phyloP scores from a whole-genome alignment of 192 early-diverging fungal species.

The Gamsiella multidivaricata region DNA sequence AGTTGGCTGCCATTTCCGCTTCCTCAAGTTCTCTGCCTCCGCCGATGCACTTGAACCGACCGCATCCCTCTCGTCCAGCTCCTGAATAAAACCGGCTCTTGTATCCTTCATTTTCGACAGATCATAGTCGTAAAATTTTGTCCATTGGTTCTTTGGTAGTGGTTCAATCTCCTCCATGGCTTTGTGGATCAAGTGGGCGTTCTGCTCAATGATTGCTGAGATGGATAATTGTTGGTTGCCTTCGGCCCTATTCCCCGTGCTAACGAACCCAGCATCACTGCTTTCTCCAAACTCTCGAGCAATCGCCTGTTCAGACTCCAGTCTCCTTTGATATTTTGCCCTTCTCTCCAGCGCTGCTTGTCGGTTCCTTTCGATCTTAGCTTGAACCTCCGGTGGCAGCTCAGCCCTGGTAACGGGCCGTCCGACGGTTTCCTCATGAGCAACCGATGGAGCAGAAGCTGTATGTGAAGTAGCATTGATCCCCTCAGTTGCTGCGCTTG shows the following conservation, averaged over 20 bases:
- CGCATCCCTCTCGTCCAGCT: slow-evolving; percentile 56
- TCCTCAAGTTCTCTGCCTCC: slow-evolving; percentile 42
- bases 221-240: background rate
- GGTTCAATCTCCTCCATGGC: slow-evolving; percentile 38
- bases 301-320: slow-evolving; percentile 22
- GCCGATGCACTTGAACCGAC: background rate
- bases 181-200: slow-evolving; percentile 23
- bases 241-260: too few species aligned
- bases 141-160: slow-evolving; percentile 50
- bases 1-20: slow-evolving; percentile 52
- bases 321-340: slow-evolving; percentile 20
- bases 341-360: slow-evolving; percentile 35
- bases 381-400: slow-evolving; percentile 35
- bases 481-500: background rate
- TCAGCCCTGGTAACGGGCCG: slow-evolving; percentile 29
- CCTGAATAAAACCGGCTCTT: slow-evolving; percentile 86
- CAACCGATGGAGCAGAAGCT: background rate
- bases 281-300: slow-evolving; percentile 28
- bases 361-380: slow-evolving; percentile 46
- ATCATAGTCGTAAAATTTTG: slow-evolving; percentile 82
- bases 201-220: slow-evolving; percentile 14
- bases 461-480: background rate
- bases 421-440: slow-evolving; percentile 31
- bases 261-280: background rate
- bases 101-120: slow-evolving; percentile 87